Evolutionary conservation across 345 rosid species (phyloP).

Genomic region (Theobroma cacao): DNA sequence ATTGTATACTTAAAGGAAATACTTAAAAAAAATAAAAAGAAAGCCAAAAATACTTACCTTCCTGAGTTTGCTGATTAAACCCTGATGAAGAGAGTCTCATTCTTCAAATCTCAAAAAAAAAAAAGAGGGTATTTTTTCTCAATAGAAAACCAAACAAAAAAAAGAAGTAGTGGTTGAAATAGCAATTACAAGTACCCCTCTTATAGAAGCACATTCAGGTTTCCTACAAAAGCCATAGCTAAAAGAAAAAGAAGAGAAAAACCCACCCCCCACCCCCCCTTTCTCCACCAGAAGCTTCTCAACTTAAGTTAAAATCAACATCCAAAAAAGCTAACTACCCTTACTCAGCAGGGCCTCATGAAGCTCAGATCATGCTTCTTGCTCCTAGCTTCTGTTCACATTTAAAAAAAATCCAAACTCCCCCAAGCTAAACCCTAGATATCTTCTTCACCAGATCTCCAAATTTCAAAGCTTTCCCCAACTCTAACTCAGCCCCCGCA

Average conservation of each 20-base stretch:
- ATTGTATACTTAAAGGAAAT: background rate
- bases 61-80: conserved; percentile 76
- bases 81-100: conserved; percentile 96
- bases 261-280: conserved; percentile 14
- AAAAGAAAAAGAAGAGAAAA: conserved; percentile 1
- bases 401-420: background rate
- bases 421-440: conserved; percentile 6
- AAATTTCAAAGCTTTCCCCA: background rate
- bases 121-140: background rate
- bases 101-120: conserved; percentile 5
- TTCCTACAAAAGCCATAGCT: conserved; percentile 3
- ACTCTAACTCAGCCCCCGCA: background rate
- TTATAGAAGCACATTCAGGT: background rate
- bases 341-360: background rate
- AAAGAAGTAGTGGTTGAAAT: background rate
- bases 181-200: background rate
- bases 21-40: background rate
- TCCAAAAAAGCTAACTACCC: background rate
- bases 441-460: conserved; percentile 16
- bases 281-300: background rate
- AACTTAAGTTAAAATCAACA: conserved; percentile 1
- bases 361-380: conserved; percentile 9
- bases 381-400: background rate
- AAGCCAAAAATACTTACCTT: conserved; percentile 46
- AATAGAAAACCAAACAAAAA: background rate